Evolutionary conservation across 2,329 filamentous ascomycete species (phyloP), one percentile per base, ranked within the genome.

Genomic region (Trematosphaeria pertusa): DNA sequence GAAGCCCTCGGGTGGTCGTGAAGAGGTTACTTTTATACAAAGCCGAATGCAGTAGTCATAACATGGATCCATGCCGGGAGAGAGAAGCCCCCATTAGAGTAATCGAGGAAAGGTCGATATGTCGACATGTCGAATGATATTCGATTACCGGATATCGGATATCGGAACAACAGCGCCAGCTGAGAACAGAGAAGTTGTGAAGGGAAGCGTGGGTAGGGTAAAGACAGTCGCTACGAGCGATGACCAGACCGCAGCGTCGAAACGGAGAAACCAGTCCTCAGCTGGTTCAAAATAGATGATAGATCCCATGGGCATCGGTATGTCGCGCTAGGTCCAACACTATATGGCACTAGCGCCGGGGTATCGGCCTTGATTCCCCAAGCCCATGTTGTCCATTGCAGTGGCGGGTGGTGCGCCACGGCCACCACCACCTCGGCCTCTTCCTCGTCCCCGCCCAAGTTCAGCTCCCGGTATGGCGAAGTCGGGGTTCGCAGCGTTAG

Each of bases 401-500:
- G 61, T 57, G n/a, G 58, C 62, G 12, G 53, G 53, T 18, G 57
- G 53, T 9, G 58, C 58, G 10, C 56, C 56, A 32, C 64, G 55
- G 18, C 58, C 51, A 12, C 67, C 69, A 8, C 65, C 64, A 7
- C 69, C 59, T 34, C 69, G 57, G 8, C 64, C 65, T 30, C 70
- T 48, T 2, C 70, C 67, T 28, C 72, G 50, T 5, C 70, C 67
- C 31, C 69, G 52, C 4, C 60, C 58, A n/a, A 65, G 48, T 3
- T 66, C 68, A 6, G 73, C 64, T 5, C 75, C 75, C 5, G 86
- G 87, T 20, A 97, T 70, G 55, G 87, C 82, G 73, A 97, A 97
- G 70, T 97, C 91, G 0, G 92, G 91, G 64, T 96, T 96, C 34
- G 79, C 85, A 6, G 67, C 66, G 21, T 70, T 72, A 11, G 66